A percentile compares a stretch with the other conserved stretches of the same genome.
Evolutionary conservation across 2,329 filamentous ascomycete genomes (phyloP).

Genomic region (Chrysoporthe cubensis): DNA sequence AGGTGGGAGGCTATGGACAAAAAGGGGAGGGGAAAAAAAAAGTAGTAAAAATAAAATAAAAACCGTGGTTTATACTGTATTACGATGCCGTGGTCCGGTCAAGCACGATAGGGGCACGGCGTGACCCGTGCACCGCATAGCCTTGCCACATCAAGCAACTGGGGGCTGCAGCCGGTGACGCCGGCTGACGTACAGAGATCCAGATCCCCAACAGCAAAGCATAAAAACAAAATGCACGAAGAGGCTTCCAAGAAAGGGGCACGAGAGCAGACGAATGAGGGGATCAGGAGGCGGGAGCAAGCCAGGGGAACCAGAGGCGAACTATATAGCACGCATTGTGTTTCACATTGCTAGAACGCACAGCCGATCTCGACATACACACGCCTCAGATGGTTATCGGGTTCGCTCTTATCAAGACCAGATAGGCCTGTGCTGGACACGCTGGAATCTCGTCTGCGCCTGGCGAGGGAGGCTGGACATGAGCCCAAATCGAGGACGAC

Average conservation of each 20-base stretch:
- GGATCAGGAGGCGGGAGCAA: not conserved
- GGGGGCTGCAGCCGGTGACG: slow-evolving; percentile 1
- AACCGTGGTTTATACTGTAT: not conserved
- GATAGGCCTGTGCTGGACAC: not conserved
- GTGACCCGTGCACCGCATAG: not conserved
- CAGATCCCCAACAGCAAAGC: not conserved
- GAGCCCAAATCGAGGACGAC: not conserved
- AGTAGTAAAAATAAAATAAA: not conserved
- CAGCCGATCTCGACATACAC: not conserved
- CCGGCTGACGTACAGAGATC: not conserved
- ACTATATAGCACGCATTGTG: not conserved
- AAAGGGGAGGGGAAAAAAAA: not conserved
- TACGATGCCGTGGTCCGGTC: not conserved
- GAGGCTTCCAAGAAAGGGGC: too few species aligned
- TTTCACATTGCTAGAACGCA: not conserved
- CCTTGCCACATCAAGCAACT: slow-evolving; percentile 1
- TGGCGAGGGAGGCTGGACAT: not conserved
- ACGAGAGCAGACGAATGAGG: not conserved
- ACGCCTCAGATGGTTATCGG: not conserved
- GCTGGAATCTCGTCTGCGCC: too few species aligned
- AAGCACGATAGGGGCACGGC: not conserved
- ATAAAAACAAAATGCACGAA: not conserved
- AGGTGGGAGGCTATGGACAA: not conserved
- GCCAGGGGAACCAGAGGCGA: not conserved
- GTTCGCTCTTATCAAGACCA: not conserved